These are phyloP conservation scores for Sungouiozyma intestinalis DNA, from an alignment of 805 yeast genomes.

Conservation along the genomic window DNA sequence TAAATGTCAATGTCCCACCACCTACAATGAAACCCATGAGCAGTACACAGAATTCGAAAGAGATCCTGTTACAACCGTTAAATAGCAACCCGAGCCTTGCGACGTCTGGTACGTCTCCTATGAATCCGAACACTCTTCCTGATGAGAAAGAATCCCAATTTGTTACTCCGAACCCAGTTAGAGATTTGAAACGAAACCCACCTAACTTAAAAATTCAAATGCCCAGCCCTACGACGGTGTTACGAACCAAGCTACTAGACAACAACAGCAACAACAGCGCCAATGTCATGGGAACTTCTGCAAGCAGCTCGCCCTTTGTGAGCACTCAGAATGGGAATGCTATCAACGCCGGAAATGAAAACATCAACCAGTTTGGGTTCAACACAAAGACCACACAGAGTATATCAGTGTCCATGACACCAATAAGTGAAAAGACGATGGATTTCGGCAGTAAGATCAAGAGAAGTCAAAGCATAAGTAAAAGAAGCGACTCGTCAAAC, in stretches of 20 bases:
- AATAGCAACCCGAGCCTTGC: slow-evolving; percentile 15
- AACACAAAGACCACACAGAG: slow-evolving; percentile 40
- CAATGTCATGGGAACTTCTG: slow-evolving; percentile 1
- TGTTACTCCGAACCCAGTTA: slow-evolving; percentile 7
- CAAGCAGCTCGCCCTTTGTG: neutral
- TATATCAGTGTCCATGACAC: slow-evolving; percentile 66
- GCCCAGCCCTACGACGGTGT: slow-evolving; percentile 57
- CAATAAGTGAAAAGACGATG: slow-evolving; percentile 51
- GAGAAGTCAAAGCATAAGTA: slow-evolving; percentile 17
- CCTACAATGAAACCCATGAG: slow-evolving; percentile 32
- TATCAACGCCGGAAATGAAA: slow-evolving; percentile 20
- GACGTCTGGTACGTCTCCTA: neutral
- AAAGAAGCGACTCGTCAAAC: slow-evolving; percentile 7
- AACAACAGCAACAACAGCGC: slow-evolving; percentile 1
- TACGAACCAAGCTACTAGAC: slow-evolving; percentile 20
- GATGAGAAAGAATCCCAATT: slow-evolving; percentile 17
- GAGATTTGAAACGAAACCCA: slow-evolving; percentile 34
- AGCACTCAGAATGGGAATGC: neutral
- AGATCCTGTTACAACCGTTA: slow-evolving; percentile 26
- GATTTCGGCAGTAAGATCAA: slow-evolving; percentile 18
- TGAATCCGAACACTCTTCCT: slow-evolving; percentile 3
- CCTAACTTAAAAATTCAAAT: slow-evolving; percentile 58
- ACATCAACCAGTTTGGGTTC: slow-evolving; percentile 60
- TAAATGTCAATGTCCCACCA: slow-evolving; percentile 20
- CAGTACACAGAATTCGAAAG: slow-evolving; percentile 14